A percentile compares a stretch with the other conserved stretches of the same genome.
These are phyloP conservation scores for Arxiozyma slooffiae DNA, from an alignment of 1,139 yeast species.

Conservation along the genomic window DNA sequence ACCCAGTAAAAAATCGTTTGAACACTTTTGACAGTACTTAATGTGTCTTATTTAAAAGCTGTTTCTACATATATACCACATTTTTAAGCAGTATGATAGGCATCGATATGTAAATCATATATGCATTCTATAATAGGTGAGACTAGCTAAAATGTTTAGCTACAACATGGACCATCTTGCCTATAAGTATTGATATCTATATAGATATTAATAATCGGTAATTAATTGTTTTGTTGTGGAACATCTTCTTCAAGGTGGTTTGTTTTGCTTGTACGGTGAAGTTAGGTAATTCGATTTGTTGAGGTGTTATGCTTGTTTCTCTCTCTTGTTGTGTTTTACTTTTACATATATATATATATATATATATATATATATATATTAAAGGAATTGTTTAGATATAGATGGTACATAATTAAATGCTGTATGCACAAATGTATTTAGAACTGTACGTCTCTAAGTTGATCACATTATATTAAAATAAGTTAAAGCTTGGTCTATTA, in stretches of 20 bases:
- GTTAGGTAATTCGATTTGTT: constrained; percentile 48
- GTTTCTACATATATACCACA: constrained; percentile 85
- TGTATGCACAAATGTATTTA: no score
- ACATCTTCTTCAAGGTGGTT: constrained; percentile 33
- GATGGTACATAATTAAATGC: no score
- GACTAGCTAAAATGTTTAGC: constrained; percentile 99
- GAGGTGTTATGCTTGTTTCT: constrained; percentile 60
- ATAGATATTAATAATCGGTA: constrained; percentile 69
- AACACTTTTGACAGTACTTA: constrained; percentile 87
- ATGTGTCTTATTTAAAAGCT: constrained; percentile 81
- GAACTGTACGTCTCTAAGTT: no score
- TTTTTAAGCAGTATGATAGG: constrained; percentile 95
- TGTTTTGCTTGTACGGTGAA: constrained; percentile 35
- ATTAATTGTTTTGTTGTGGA: constrained; percentile 38
- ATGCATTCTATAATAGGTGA: constrained; percentile 72
- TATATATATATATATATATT: no score
- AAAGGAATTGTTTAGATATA: no score
- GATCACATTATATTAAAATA: no score
- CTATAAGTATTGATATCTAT: constrained; percentile 93
- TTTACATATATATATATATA: no score
- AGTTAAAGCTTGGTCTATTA: neutral
- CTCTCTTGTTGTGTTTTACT: no score
- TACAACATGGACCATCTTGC: constrained; percentile 94
- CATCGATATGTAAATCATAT: constrained; percentile 93
- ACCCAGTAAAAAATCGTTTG: constrained; percentile 86